These are phyloP conservation scores for Rhizopogon parksii DNA, from an alignment of 1,284 basidiomycete genomes.

Conservation along the genomic window DNA sequence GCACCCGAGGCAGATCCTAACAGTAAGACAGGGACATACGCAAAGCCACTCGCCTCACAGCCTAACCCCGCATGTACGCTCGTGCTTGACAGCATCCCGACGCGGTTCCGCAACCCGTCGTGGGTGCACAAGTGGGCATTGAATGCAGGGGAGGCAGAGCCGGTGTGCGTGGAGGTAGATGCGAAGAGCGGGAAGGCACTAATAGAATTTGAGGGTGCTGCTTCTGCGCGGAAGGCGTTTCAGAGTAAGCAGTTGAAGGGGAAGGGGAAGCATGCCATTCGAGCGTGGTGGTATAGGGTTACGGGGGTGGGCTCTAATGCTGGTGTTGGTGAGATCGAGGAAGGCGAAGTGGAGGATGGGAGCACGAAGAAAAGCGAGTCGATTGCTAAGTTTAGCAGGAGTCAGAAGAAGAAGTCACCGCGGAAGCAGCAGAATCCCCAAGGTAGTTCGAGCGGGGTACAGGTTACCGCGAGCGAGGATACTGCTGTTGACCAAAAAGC, in stretches of 20 bases:
- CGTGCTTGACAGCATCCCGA: conserved; percentile 54
- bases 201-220: conserved; percentile 44
- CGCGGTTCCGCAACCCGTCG: conserved; percentile 37
- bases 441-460: not conserved
- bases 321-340: conserved; percentile 29
- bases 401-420: conserved; percentile 8
- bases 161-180: conserved; percentile 35
- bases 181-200: conserved; percentile 40
- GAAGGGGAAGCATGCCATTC: conserved; percentile 40
- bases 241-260: conserved; percentile 43
- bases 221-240: conserved; percentile 43
- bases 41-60: conserved; percentile 16
- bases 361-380: conserved; percentile 7
- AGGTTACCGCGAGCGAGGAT: not conserved
- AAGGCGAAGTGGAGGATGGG: conserved; percentile 23
- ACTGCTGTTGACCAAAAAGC: not conserved
- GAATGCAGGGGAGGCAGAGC: conserved; percentile 31
- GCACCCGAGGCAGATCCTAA: conserved; percentile 34
- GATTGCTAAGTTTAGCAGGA: conserved; percentile 1
- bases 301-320: conserved; percentile 31
- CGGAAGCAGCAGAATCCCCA: not conserved
- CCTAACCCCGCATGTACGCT: conserved; percentile 47
- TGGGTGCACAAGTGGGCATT: conserved; percentile 42
- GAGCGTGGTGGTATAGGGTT: conserved; percentile 50
- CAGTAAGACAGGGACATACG: conserved; percentile 34